phyloP scores from a whole-genome alignment of 2,329 filamentous ascomycete species.

The Cladosporium sp. region DNA sequence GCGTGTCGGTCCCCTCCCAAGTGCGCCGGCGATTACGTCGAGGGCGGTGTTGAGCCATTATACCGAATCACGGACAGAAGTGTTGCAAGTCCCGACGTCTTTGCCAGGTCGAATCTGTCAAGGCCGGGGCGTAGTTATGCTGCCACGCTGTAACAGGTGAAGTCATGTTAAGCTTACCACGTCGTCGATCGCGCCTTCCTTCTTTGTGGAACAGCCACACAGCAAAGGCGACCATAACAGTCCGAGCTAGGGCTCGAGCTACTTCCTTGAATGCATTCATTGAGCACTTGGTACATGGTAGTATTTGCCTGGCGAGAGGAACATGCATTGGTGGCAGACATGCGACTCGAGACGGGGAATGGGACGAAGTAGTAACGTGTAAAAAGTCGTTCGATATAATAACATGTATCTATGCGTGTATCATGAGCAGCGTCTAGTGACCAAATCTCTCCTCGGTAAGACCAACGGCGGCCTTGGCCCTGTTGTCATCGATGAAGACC shows the following conservation, averaged over 20 bases:
- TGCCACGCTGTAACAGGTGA: background rate
- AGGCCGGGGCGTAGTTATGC: background rate
- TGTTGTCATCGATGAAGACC: slow-evolving; percentile 37
- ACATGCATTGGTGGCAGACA: background rate
- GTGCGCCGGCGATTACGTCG: slow-evolving; percentile 1
- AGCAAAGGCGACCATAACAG: too few species aligned
- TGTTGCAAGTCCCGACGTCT: background rate
- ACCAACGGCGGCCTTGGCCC: slow-evolving; percentile 1
- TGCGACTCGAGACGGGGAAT: background rate
- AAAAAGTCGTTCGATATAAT: background rate
- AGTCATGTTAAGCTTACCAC: background rate
- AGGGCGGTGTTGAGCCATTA: background rate
- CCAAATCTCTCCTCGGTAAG: slow-evolving; percentile 10
- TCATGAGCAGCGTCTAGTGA: slow-evolving; percentile 2
- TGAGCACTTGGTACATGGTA: too few species aligned
- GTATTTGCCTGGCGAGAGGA: background rate
- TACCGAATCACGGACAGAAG: background rate
- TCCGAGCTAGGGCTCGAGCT: too few species aligned
- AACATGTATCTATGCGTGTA: background rate
- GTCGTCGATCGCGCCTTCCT: slow-evolving; percentile 1
- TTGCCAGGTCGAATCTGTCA: background rate
- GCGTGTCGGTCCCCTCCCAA: background rate
- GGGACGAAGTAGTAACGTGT: background rate
- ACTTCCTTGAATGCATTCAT: background rate
- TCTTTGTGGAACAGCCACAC: background rate